Base-by-base conservation (phyloP, 2,329 filamentous ascomycete genomes). In the Colletotrichum cordylinicola region DNA sequence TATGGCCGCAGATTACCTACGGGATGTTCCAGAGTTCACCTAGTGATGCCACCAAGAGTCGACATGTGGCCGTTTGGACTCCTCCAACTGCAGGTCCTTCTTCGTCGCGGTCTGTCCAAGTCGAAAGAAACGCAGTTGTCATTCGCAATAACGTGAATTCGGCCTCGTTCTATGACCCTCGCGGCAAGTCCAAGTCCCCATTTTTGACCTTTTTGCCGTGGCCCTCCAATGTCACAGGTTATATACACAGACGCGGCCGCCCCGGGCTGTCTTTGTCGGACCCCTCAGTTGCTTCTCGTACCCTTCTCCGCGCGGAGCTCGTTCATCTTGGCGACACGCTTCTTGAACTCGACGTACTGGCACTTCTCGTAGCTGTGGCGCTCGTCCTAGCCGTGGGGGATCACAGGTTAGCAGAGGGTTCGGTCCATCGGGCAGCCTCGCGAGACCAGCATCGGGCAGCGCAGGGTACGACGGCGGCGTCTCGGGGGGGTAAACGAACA, bases 301-400 rank as follows among this genome's bases (percentile, higher is more conserved):
- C 88, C 92, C 91, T 98, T 98, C 76, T 94, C 93, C 80, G 92
- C 96, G 84, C 96, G 92, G 83, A 99, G 88, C 89, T 99, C 96
- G 82, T 98, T 93, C 97, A 99, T 99, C 93, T 98, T 98, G 83
- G 94, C 95, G 79, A 99, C 97, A 75, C 97, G 93, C 91, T 96
- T 95, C 93, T 98, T 98, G 91, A 99, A 99, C 86, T 98, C 97
- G 79, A 94, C 94, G 87, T 99, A 99, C 84, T 99, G 97, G 92
- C 97, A 99, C 87, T 98, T 98, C 86, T 99, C 97, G 90, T 99
- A 99, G 83, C 93, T 94, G 88, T 99, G 97, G 89, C 97, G 91
- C 90, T 99, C 97, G 85, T 96, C 93, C 97, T 98, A 83, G 75
- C 74, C 48, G 37, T 6, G 56, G 48, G 65, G 74, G 8, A 39